Evolutionary conservation across 2,329 filamentous ascomycete genomes (phyloP), one percentile per base, ranked within the genome.

Genomic region (Tolypocladium tropicale): DNA sequence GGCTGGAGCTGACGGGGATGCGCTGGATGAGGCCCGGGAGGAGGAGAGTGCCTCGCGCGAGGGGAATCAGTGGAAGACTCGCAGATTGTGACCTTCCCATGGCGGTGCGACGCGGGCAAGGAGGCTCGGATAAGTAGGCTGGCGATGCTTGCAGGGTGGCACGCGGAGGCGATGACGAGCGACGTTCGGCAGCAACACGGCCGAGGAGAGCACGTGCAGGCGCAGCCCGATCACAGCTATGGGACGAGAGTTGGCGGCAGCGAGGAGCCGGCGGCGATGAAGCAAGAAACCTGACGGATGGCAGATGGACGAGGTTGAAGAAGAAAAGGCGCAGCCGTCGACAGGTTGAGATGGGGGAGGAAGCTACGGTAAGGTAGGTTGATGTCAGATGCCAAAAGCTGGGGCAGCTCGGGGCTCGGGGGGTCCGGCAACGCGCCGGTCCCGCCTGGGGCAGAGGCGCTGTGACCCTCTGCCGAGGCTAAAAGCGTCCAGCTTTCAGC

Each of bases 1-100:
- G 89, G 70, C 86, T 79, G 39, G 79, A 85, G 43, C 86, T 84
- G 54, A 96, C 86, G 55, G 90, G 85, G 61, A 97, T 88, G 63
- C 92, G 88, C 64, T 95, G 82, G 53, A 92, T 85, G 56, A 92
- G 84, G 59, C 91, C 90, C 4, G 94, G 94, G 11, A 96, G 82
- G 43, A 97, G 83, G 62, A 96, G 88, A 59, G 84, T 82, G 61
- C 87, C 88, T 66, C 86, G 85, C 54, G 90, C 84, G 48, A 97
- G 82, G 39, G 91, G 89, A 62, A 97, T 87, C 64, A 97, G 75
- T 50, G 93, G 89, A 36, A 96, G 72, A 55, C 73, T 74, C 49
- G 73, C 70, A 56, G 75, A 73, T 63, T 76, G 69, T 62, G 69
- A 67, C 64, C 69, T 70, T 57, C 66, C 70, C 72, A 74, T 74